These are phyloP conservation scores for Populus pruinosa DNA, from an alignment of 345 rosid genomes.

Conservation along the genomic window DNA sequence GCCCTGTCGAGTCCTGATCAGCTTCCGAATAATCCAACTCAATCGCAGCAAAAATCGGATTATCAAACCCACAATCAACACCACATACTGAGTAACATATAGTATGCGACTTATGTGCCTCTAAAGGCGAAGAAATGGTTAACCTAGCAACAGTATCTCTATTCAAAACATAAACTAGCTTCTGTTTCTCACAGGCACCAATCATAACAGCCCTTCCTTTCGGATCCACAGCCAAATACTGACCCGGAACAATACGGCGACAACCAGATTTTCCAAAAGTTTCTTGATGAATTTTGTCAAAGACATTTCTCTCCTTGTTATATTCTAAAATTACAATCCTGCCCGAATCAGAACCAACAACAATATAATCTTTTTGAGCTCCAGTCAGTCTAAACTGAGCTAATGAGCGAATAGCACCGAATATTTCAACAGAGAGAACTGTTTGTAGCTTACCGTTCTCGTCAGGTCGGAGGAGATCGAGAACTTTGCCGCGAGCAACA, in stretches of 20 bases:
- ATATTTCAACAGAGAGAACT: constrained; percentile 80
- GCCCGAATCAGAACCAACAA: constrained; percentile 97
- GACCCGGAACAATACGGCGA: constrained; percentile 92
- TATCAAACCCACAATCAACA: constrained; percentile 94
- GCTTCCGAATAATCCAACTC: constrained; percentile 98
- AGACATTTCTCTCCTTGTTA: constrained; percentile 77
- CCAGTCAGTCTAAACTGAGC: constrained; percentile 96
- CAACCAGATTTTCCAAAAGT: constrained; percentile 97
- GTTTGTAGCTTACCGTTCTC: constrained; percentile 87
- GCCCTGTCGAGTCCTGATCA: constrained; percentile 86
- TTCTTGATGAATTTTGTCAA: constrained; percentile 90
- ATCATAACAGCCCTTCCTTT: constrained; percentile 95
- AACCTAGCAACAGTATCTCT: constrained; percentile 92
- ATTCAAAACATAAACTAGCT: constrained; percentile 86
- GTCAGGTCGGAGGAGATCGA: constrained; percentile 93
- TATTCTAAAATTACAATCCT: constrained; percentile 87
- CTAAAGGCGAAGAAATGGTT: constrained; percentile 93
- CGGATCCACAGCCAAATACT: constrained; percentile 86
- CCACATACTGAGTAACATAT: constrained; percentile 82
- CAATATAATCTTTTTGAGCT: constrained; percentile 81
- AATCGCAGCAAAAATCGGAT: constrained; percentile 85
- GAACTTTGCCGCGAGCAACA: constrained; percentile 92
- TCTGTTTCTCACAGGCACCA: constrained; percentile 96
- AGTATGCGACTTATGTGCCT: constrained; percentile 94
- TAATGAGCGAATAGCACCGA: constrained; percentile 82